These are phyloP conservation scores for Dactylis glomerata DNA, from an alignment of 176 grass and related monocot species.

Conservation along the genomic window DNA sequence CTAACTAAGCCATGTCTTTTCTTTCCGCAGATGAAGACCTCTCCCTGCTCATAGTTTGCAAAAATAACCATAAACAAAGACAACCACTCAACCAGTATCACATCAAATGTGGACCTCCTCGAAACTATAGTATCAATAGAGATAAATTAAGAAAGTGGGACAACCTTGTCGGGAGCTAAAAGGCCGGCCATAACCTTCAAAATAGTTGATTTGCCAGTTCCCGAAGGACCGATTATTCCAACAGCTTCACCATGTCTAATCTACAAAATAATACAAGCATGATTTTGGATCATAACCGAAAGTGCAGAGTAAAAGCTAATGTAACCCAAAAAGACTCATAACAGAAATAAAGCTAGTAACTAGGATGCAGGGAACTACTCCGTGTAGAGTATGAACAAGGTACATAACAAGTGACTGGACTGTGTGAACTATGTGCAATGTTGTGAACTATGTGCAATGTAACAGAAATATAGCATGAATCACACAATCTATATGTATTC, in stretches of 20 bases:
- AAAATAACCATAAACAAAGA: conserved; percentile 10
- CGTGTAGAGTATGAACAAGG: neutral
- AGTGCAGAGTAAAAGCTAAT: neutral
- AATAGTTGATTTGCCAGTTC: conserved; percentile 95
- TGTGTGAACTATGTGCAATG: neutral
- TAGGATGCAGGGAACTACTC: neutral
- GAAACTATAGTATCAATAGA: neutral
- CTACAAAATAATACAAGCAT: conserved; percentile 46
- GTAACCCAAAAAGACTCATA: neutral
- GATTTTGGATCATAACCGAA: conserved; percentile 31
- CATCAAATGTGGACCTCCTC: neutral
- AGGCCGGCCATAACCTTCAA: conserved; percentile 97
- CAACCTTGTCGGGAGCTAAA: conserved; percentile 79
- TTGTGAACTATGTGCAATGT: neutral
- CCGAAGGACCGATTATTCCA: conserved; percentile 95
- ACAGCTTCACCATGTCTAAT: conserved; percentile 97
- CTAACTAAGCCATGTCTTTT: conserved; percentile 85
- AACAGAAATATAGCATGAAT: neutral
- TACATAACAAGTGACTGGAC: neutral
- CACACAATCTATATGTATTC: neutral
- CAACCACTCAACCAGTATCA: neutral
- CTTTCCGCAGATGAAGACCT: conserved; percentile 80
- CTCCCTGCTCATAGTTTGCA: conserved; percentile 58
- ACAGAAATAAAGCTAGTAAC: neutral
- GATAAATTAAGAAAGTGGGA: conserved; percentile 10